Evolutionary conservation across 2,329 filamentous ascomycete genomes (phyloP).

Genomic region (Fusarium cyanostomum): DNA sequence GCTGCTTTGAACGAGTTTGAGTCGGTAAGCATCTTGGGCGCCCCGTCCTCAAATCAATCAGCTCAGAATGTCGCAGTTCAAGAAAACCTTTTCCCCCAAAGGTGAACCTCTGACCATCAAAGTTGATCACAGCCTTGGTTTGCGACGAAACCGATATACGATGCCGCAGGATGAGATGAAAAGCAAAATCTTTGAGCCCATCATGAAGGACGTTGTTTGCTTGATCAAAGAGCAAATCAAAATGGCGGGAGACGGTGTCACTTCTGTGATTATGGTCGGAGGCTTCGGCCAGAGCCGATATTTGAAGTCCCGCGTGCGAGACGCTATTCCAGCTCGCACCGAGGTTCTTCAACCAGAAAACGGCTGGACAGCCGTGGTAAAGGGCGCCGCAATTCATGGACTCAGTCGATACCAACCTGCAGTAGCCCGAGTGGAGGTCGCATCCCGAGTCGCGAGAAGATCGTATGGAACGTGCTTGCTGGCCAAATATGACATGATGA

Average conservation of each 20-base stretch:
- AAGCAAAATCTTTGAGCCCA: slow-evolving; percentile 60
- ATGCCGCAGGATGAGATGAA: slow-evolving; percentile 68
- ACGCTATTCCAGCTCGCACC: slow-evolving; percentile 48
- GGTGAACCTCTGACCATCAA: slow-evolving; percentile 50
- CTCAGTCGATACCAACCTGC: slow-evolving; percentile 45
- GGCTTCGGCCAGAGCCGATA: slow-evolving; percentile 59
- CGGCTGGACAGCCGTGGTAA: slow-evolving; percentile 61
- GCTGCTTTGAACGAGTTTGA: slow-evolving; percentile 57
- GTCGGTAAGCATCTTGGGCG: slow-evolving; percentile 50
- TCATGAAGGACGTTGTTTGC: slow-evolving; percentile 55
- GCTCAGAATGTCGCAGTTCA: slow-evolving; percentile 44
- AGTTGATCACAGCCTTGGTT: slow-evolving; percentile 47
- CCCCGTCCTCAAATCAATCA: slow-evolving; percentile 40
- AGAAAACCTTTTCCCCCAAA: slow-evolving; percentile 51
- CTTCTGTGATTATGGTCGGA: slow-evolving; percentile 58
- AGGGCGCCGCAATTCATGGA: slow-evolving; percentile 59
- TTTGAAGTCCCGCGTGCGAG: slow-evolving; percentile 53
- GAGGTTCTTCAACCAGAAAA: slow-evolving; percentile 59
- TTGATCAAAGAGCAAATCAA: slow-evolving; percentile 54
- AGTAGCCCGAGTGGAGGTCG: slow-evolving; percentile 44
- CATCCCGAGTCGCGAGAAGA: slow-evolving; percentile 49
- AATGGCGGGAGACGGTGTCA: slow-evolving; percentile 48
- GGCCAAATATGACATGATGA: slow-evolving; percentile 49
- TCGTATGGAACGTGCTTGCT: slow-evolving; percentile 52
- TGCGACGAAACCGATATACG: slow-evolving; percentile 45